A percentile compares a stretch with the other conserved stretches of the same genome.
These are phyloP conservation scores for Eragrostis tef DNA, from an alignment of 202 grass and related monocot genomes.

Conservation along the genomic window DNA sequence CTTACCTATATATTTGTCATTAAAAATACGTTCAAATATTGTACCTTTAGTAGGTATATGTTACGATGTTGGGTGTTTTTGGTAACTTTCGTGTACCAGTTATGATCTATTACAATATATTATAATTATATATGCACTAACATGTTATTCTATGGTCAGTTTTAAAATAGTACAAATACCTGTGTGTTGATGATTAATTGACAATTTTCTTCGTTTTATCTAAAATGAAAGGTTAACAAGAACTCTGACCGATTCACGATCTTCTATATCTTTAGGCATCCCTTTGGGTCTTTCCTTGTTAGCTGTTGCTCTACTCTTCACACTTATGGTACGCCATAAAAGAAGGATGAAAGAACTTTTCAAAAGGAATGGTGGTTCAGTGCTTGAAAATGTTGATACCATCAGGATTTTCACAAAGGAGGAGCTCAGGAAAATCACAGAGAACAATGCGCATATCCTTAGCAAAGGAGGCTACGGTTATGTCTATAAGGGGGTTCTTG, in stretches of 20 bases:
- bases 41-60: too few relatives aligned
- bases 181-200: too few relatives aligned
- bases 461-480: conserved; percentile 37
- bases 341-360: conserved; percentile 27
- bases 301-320: conserved; percentile 6
- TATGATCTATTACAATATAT: too few relatives aligned
- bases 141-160: too few relatives aligned
- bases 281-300: not conserved
- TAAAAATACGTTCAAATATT: too few relatives aligned
- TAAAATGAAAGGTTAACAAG: not conserved
- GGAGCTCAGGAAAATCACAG: conserved; percentile 38
- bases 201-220: too few relatives aligned
- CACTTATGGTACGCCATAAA: conserved; percentile 35
- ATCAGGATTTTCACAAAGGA: conserved; percentile 49
- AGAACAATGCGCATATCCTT: conserved; percentile 27
- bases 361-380: conserved; percentile 46
- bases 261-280: conserved; percentile 17
- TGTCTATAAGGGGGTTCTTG: conserved; percentile 49
- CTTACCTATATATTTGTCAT: too few relatives aligned
- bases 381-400: conserved; percentile 33
- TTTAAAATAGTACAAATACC: too few relatives aligned
- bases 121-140: too few relatives aligned
- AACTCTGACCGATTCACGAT: not conserved
- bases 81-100: too few relatives aligned
- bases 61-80: too few relatives aligned